Evolutionary conservation across 2,329 filamentous ascomycete species (phyloP), one percentile per base, ranked within the genome.

Genomic region (Aureobasidium namibiae): DNA sequence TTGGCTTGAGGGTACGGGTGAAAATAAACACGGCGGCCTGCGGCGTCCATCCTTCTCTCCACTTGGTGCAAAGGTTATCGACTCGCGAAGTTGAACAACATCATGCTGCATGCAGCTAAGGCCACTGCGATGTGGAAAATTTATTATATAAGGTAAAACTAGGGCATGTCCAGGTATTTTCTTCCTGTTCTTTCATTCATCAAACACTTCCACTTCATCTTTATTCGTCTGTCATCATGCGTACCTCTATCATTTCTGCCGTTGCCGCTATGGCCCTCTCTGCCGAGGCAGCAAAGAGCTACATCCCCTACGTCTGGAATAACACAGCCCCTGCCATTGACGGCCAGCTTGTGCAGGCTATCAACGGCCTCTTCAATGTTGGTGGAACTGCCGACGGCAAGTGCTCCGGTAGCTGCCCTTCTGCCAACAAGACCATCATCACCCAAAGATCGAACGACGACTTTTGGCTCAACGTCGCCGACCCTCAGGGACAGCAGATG

Each of bases 291-390:
- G 50, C 50, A 21, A 39, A 36, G 24, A 21, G 18, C n/a, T 54
- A 54, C 24, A 54, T 54, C 16, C 50, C 50, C 9, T 54, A 10
- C 34, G 50, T 39, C 50, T 54, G 36, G 34, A 54, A 54, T 36
- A 41, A 18, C 50, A 54, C 33, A 7, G 36, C 36, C 24, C 50
- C 50, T 14, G 13, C 18, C 14, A 54, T 54, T 36, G 34, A 54
- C 50, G 21, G n/a, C 36, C 50, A 54, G 23, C 34, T 21, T 10
- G 36, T 54, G 23, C 33, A 36, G 36, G 50, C 50, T 34, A 41
- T 41, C 5, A 41, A 54, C 24, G 33, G 34, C 24, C 16, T 39
- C 50, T 54, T 54, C 36, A 14, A 26, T 13, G 24, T 54, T 23
- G 33, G 34, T 23, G 36, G 36, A 29, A 16, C 11, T 4, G 50